These are phyloP conservation scores for Plasmodium falciparum DNA, from an alignment of 169 alveolate genomes.

Conservation along the genomic window DNA sequence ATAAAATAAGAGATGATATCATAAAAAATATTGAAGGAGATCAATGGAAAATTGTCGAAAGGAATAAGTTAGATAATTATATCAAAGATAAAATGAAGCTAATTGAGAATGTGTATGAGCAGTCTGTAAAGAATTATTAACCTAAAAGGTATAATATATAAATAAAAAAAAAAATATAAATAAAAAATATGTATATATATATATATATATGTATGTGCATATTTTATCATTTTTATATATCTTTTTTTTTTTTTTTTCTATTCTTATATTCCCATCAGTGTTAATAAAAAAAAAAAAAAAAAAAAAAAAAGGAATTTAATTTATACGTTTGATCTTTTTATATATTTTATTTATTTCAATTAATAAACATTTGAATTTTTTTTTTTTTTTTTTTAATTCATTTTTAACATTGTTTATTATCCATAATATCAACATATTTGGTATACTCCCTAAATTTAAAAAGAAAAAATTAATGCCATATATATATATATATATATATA, in stretches of 20 bases:
- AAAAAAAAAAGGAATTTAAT: no score
- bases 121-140: background rate
- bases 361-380: no score
- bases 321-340: no score
- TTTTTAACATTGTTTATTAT: conserved; percentile 2
- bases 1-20: conserved; percentile 48
- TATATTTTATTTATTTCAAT: no score
- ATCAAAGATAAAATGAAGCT: conserved; percentile 38
- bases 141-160: background rate
- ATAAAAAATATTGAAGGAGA: conserved; percentile 37
- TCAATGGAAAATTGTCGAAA: conserved; percentile 66
- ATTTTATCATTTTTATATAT: no score
- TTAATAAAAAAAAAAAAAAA: no score
- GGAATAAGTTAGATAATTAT: conserved; percentile 50
- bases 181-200: background rate
- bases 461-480: background rate
- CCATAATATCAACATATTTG: conserved; percentile 22
- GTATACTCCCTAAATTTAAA: conserved; percentile 36
- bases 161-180: background rate
- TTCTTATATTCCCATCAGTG: no score
- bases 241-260: no score
- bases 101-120: conserved; percentile 30
- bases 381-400: no score
- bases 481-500: background rate
- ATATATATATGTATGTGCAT: background rate